A percentile compares a stretch with the other conserved stretches of the same genome.
Evolutionary conservation across 768 basidiomycete genomes (phyloP).

Genomic region (Lentinula detonsa): DNA sequence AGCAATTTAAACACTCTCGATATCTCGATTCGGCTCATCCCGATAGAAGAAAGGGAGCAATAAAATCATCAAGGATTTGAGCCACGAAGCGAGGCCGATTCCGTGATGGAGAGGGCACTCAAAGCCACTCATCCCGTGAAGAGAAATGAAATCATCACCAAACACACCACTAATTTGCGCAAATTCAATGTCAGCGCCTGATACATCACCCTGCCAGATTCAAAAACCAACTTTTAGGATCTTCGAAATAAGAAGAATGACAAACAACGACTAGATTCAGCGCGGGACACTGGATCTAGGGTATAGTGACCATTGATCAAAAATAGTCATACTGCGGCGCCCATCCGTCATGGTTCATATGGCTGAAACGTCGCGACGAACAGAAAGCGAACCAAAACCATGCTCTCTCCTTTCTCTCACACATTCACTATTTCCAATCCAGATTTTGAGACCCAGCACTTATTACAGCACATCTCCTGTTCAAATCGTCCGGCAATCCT

Average conservation of each 20-base stretch:
- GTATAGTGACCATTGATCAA: not conserved
- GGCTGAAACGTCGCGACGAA: not conserved
- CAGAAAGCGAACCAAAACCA: not conserved
- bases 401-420: not conserved
- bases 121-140: not conserved
- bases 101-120: not conserved
- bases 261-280: not conserved
- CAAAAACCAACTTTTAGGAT: not conserved
- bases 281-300: not conserved
- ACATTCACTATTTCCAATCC: not conserved
- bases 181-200: not conserved
- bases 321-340: not conserved
- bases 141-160: not conserved
- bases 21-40: not conserved
- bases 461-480: conserved; percentile 4
- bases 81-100: not conserved
- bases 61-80: not conserved
- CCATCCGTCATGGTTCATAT: not conserved
- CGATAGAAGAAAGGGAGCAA: not conserved
- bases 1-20: not conserved
- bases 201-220: not conserved
- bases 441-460: not conserved
- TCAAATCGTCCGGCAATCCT: conserved; percentile 1
- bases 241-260: not conserved
- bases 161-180: not conserved